phyloP scores from a whole-genome alignment of 106 monocot genomes.

The Acanthochlamys bracteata region DNA sequence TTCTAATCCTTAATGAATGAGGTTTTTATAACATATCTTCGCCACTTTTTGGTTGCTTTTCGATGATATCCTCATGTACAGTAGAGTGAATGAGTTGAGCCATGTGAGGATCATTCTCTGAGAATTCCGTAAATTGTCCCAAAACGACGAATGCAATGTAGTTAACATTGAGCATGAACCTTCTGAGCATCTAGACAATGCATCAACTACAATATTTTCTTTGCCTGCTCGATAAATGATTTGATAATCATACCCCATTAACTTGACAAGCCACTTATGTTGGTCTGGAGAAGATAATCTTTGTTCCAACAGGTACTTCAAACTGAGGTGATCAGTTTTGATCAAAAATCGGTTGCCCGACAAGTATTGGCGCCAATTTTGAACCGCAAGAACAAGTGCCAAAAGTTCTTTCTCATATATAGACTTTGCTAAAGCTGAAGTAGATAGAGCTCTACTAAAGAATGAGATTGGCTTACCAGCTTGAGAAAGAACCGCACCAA shows the following conservation, averaged over 20 bases:
- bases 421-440: neutral
- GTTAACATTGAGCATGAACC: too few species aligned
- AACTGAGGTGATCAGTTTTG: neutral
- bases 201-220: neutral
- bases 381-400: neutral
- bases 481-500: neutral
- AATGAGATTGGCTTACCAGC: neutral
- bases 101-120: too few species aligned
- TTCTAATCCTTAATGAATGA: too few species aligned
- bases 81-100: too few species aligned
- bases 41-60: too few species aligned
- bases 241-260: neutral
- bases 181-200: neutral
- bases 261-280: neutral
- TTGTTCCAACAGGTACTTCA: conserved; percentile 1
- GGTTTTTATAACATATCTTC: too few species aligned
- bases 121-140: too few species aligned
- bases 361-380: neutral
- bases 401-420: neutral
- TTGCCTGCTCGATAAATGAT: neutral
- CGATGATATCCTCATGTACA: too few species aligned
- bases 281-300: neutral
- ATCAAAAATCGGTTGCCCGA: neutral
- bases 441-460: neutral
- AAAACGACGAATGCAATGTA: too few species aligned